phyloP scores from a whole-genome alignment of 805 yeast genomes.

The Candida nanaspora region DNA sequence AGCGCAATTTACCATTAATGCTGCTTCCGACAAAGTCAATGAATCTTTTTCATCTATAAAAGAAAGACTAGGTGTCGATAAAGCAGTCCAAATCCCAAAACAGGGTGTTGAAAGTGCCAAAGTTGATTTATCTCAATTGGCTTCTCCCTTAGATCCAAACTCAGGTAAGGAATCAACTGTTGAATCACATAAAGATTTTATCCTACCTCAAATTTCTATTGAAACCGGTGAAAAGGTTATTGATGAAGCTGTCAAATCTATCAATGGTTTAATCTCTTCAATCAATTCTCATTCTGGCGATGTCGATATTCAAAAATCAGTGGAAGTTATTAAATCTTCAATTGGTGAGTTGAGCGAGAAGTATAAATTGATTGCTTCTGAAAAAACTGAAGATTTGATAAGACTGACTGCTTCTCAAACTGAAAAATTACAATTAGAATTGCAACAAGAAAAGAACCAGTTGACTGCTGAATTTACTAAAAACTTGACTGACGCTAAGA shows the following conservation, averaged over 20 bases:
- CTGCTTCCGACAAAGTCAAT: constrained; percentile 12
- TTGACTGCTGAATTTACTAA: constrained; percentile 51
- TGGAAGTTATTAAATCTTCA: constrained; percentile 16
- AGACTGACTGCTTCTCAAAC: constrained; percentile 21
- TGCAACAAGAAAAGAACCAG: constrained; percentile 41
- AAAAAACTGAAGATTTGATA: constrained; percentile 14
- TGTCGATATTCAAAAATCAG: constrained; percentile 14
- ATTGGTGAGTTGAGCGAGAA: constrained; percentile 15
- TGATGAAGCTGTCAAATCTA: constrained; percentile 24
- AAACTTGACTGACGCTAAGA: constrained; percentile 57
- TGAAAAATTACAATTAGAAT: constrained; percentile 34
- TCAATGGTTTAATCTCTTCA: constrained; percentile 29
- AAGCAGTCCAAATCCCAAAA: constrained; percentile 31
- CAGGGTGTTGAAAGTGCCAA: constrained; percentile 29
- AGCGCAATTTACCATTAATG: constrained; percentile 10
- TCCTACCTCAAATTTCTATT: constrained; percentile 24
- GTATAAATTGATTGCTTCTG: constrained; percentile 11
- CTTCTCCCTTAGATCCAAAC: constrained; percentile 8
- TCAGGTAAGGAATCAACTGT: constrained; percentile 9
- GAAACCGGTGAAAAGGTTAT: constrained; percentile 25
- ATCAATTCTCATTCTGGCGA: constrained; percentile 17
- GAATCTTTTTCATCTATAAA: constrained; percentile 27
- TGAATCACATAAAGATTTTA: constrained; percentile 5
- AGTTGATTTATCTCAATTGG: constrained; percentile 17
- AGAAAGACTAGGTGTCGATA: constrained; percentile 32